phyloP scores from a whole-genome alignment of 2,329 filamentous ascomycete species.

The Fusarium armeniacum region DNA sequence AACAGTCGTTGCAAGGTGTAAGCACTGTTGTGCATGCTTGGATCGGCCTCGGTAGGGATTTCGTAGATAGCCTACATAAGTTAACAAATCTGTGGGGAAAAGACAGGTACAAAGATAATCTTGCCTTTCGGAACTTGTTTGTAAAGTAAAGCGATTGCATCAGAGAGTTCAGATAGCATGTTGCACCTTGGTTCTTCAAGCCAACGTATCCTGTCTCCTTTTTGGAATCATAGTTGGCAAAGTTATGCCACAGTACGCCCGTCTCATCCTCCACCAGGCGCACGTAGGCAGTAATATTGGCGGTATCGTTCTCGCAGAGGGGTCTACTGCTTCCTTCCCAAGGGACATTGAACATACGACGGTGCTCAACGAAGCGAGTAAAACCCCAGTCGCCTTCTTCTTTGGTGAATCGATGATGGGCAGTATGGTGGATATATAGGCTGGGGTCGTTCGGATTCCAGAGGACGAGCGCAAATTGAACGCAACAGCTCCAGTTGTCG shows the following conservation, averaged over 20 bases:
- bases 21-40: slow-evolving; percentile 86
- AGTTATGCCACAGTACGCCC: slow-evolving; percentile 91
- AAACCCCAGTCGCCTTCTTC: slow-evolving; percentile 99
- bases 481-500: slow-evolving; percentile 96
- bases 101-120: slow-evolving; percentile 5
- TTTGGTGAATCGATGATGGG: slow-evolving; percentile 95
- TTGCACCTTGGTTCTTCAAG: slow-evolving; percentile 95
- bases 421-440: slow-evolving; percentile 82
- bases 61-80: slow-evolving; percentile 85
- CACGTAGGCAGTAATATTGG: slow-evolving; percentile 86
- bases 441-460: slow-evolving; percentile 96
- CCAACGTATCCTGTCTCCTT: slow-evolving; percentile 98
- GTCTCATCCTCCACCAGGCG: slow-evolving; percentile 88
- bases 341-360: slow-evolving; percentile 82
- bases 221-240: slow-evolving; percentile 97
- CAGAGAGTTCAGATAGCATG: slow-evolving; percentile 88
- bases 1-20: slow-evolving; percentile 95
- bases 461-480: slow-evolving; percentile 93
- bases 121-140: slow-evolving; percentile 92
- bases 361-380: slow-evolving; percentile 92
- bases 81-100: slow-evolving; percentile 25
- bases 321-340: slow-evolving; percentile 80
- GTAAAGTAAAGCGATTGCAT: slow-evolving; percentile 88
- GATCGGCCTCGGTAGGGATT: slow-evolving; percentile 91
- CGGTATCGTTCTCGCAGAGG: slow-evolving; percentile 81